A percentile compares a stretch with the other conserved stretches of the same genome.
These are phyloP conservation scores for Isochrysis galbana DNA, from an alignment of 78 protist genomes.

Conservation along the genomic window DNA sequence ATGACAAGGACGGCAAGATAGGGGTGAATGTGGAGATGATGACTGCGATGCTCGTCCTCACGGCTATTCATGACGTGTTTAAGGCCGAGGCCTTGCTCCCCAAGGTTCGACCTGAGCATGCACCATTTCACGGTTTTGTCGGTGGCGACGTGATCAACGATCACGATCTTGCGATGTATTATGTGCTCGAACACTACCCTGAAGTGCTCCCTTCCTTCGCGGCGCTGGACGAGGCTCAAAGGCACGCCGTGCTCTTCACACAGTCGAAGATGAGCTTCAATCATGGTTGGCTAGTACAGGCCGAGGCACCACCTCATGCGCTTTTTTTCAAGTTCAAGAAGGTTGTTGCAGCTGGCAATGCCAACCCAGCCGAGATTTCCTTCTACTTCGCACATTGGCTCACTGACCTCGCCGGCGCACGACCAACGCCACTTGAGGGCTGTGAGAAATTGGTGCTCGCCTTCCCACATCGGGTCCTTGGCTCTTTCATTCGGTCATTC, in stretches of 20 bases:
- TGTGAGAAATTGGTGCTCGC: background rate
- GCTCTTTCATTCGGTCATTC: background rate
- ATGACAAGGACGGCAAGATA: background rate
- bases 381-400: background rate
- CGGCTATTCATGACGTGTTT: background rate
- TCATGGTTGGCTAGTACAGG: background rate
- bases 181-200: background rate
- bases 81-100: background rate
- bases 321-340: background rate
- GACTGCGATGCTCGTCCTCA: background rate
- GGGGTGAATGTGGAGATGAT: background rate
- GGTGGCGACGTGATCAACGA: background rate
- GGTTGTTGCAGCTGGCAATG: background rate
- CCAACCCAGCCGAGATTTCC: background rate
- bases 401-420: constrained; percentile 8
- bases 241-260: background rate
- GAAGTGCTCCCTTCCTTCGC: background rate
- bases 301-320: background rate
- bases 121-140: background rate
- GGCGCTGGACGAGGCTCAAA: background rate
- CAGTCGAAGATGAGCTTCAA: background rate
- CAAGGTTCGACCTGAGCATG: background rate
- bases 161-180: background rate
- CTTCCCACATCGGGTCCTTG: background rate
- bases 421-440: background rate